phyloP scores from a whole-genome alignment of 352 stramenopile genomes.

The Plasmopara viticola region DNA sequence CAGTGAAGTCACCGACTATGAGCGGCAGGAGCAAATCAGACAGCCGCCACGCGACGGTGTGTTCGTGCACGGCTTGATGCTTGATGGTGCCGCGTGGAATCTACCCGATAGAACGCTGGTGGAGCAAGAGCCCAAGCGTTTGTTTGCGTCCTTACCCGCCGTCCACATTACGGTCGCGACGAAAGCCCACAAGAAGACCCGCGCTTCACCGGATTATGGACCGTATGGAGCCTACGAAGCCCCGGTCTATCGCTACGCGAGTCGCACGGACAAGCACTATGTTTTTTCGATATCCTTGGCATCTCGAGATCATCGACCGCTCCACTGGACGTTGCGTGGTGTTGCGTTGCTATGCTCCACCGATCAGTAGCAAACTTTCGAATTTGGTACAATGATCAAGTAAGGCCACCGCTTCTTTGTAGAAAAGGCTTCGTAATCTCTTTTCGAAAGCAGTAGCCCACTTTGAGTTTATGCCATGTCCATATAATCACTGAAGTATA shows the following conservation, averaged over 20 bases:
- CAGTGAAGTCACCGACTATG: slow-evolving; percentile 79
- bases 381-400: neutral
- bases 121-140: slow-evolving; percentile 68
- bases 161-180: slow-evolving; percentile 76
- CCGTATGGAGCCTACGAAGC: slow-evolving; percentile 74
- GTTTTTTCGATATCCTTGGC: slow-evolving; percentile 71
- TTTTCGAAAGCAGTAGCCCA: no score
- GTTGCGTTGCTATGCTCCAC: slow-evolving; percentile 67
- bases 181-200: slow-evolving; percentile 68
- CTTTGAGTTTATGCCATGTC: no score
- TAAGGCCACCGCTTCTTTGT: no score
- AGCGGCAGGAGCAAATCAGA: slow-evolving; percentile 72
- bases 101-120: slow-evolving; percentile 61
- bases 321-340: slow-evolving; percentile 72
- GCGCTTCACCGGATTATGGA: slow-evolving; percentile 56
- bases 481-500: no score
- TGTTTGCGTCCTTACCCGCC: slow-evolving; percentile 66
- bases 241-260: slow-evolving; percentile 72
- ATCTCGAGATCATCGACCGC: slow-evolving; percentile 63
- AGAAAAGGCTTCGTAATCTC: no score
- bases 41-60: slow-evolving; percentile 65
- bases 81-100: slow-evolving; percentile 75
- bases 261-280: slow-evolving; percentile 66
- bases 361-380: slow-evolving; percentile 28
- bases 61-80: slow-evolving; percentile 60